Evolutionary conservation across 2,329 filamentous ascomycete genomes (phyloP).

Genomic region (Sporothrix brasiliensis): DNA sequence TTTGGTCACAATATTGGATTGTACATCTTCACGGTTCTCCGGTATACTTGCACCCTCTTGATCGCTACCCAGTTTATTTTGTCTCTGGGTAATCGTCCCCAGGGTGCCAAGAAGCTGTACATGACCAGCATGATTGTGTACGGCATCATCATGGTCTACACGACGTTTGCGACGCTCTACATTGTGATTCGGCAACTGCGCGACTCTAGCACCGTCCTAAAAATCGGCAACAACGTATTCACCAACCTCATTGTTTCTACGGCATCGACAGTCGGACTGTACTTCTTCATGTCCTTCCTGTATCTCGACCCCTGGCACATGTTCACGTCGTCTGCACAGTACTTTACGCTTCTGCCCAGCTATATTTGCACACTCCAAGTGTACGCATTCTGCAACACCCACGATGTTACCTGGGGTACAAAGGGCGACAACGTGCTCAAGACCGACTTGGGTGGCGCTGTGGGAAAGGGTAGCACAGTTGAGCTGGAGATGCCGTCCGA

Average conservation of each 20-base stretch:
- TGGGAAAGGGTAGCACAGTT: conserved; percentile 73
- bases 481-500: conserved; percentile 97
- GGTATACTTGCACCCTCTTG: conserved; percentile 82
- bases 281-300: conserved; percentile 94
- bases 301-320: conserved; percentile 99
- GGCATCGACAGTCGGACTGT: conserved; percentile 86
- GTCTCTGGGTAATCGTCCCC: conserved; percentile 92
- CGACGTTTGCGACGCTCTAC: conserved; percentile 83
- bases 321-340: conserved; percentile 88
- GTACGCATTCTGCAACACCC: conserved; percentile 97
- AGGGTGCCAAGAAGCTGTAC: conserved; percentile 91
- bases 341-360: conserved; percentile 86
- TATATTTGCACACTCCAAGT: conserved; percentile 98
- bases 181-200: conserved; percentile 83
- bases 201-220: conserved; percentile 45
- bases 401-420: conserved; percentile 86
- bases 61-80: conserved; percentile 96
- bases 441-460: conserved; percentile 87
- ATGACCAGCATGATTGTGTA: conserved; percentile 87
- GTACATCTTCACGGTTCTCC: conserved; percentile 82
- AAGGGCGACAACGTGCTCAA: conserved; percentile 96
- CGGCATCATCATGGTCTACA: conserved; percentile 92
- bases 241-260: conserved; percentile 91
- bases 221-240: conserved; percentile 83
- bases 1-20: conserved; percentile 86